A percentile compares a stretch with the other conserved stretches of the same genome.
These are phyloP conservation scores for Pyrus pyrifolia DNA, from an alignment of 306 rosid genomes.

Conservation along the genomic window DNA sequence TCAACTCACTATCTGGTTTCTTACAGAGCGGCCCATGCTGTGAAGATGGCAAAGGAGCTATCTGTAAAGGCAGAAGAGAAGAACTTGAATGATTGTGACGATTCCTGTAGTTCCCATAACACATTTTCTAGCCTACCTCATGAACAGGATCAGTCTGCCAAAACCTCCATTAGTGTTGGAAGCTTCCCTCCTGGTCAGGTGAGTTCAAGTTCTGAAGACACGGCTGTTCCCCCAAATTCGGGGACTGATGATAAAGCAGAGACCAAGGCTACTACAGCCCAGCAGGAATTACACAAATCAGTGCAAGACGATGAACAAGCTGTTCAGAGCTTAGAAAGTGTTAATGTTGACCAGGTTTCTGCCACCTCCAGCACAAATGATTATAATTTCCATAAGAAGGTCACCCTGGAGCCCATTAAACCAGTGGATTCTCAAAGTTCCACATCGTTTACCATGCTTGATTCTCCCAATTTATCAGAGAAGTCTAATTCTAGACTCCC, in stretches of 20 bases:
- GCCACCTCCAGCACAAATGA: constrained; percentile 59
- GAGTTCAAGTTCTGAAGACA: constrained; percentile 91
- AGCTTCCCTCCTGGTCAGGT: constrained; percentile 90
- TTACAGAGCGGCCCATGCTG: constrained; percentile 91
- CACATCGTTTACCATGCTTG: constrained; percentile 47
- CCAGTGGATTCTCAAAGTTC: constrained; percentile 70
- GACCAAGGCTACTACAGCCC: constrained; percentile 26
- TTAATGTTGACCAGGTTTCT: constrained; percentile 64
- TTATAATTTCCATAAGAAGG: constrained; percentile 48
- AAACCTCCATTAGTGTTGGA: constrained; percentile 86
- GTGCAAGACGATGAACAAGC: constrained; percentile 37
- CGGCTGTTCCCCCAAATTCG: constrained; percentile 28
- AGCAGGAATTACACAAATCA: constrained; percentile 37
- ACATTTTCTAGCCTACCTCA: constrained; percentile 85
- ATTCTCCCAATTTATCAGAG: constrained; percentile 81
- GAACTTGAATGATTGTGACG: constrained; percentile 67
- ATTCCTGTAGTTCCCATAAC: constrained; percentile 78
- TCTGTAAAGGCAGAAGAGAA: constrained; percentile 78
- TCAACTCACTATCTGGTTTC: constrained; percentile 20
- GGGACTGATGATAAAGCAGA: constrained; percentile 44
- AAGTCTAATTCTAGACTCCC: constrained; percentile 63
- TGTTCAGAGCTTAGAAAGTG: constrained; percentile 57
- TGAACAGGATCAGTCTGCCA: constrained; percentile 72
- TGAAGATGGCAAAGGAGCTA: constrained; percentile 89
- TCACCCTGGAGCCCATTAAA: constrained; percentile 33